Base-by-base conservation (phyloP, 108 stramenopile genomes). In the Skeletonema tropicum region DNA sequence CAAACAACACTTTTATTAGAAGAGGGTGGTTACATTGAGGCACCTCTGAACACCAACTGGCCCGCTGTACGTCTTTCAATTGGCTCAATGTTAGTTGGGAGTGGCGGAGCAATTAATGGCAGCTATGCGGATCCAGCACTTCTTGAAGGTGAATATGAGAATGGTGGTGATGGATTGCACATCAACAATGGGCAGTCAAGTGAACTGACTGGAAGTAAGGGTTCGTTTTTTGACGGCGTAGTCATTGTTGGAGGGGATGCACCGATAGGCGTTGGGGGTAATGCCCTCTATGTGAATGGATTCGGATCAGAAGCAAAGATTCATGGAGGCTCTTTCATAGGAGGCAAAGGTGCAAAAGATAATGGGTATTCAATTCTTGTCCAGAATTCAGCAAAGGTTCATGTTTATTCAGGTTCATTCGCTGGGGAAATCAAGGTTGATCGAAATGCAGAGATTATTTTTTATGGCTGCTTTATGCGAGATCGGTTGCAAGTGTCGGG, bases 221-320 rank as follows among this genome's bases (percentile, higher is more conserved):
- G 30, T 10, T 29, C 63, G 45, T 77, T 77, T 70, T 76, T 62
- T 32, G 36, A 48, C 57, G 61, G 67, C n/a, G 49, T 76, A 19
- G 29, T 13, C 26, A 67, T 76, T 11, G 4, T 68, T 19, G 75
- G 75, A 61, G 75, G 75, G 10, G 48, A 68, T 63, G 67, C 66
- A 46, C 66, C 57, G 11, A 31, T n/a, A 26, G 68, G 68, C 9
- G 45, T 68, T 25, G 75, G 66, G n/a, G 75, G 75, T 10, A 66
- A 76, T 68, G 66, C 75, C 17, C 61, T 76, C 3, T 39, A 49
- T 48, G 75, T 76, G 3, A 76, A 76, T 39, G 75, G 75, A 38
- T 68, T 76, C 48, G 67, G 67, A 33, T 67, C 75, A 41, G 60
- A 62, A 21, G 75, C 67, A 14, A 36, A 57, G 15, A 76, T 76